phyloP scores from a whole-genome alignment of 345 rosid species.

The Populus nigra region DNA sequence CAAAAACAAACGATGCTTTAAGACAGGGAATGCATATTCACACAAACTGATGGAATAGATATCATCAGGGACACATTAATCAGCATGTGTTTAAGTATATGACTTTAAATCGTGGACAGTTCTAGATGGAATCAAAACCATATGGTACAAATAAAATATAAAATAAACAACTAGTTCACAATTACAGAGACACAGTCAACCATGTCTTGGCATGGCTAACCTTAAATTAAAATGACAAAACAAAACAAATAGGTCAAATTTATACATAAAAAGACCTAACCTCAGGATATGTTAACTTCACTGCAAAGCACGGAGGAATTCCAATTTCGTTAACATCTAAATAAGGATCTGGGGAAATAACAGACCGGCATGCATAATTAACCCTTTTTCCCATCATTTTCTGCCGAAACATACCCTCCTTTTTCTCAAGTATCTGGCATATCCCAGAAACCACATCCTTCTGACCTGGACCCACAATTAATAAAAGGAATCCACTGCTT shows the following conservation, averaged over 20 bases:
- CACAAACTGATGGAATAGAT: no score
- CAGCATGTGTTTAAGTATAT: no score
- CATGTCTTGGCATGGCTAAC: neutral
- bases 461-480: conserved; percentile 52
- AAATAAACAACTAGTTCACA: no score
- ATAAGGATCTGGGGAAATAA: conserved; percentile 98
- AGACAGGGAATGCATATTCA: no score
- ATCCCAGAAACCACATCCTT: conserved; percentile 65
- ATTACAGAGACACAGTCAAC: no score
- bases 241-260: neutral
- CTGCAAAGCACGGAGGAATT: conserved; percentile 87
- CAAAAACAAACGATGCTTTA: no score
- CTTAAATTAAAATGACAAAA: neutral
- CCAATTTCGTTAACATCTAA: conserved; percentile 97
- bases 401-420: conserved; percentile 95
- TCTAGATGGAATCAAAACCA: no score
- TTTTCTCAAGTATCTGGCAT: conserved; percentile 90
- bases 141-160: no score
- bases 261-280: conserved; percentile 31
- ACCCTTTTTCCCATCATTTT: conserved; percentile 99
- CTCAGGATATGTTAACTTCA: conserved; percentile 92
- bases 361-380: conserved; percentile 94
- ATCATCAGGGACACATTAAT: no score
- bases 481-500: conserved; percentile 5
- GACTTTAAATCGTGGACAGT: no score